These are phyloP conservation scores for Kazachstania bromeliacearum DNA, from an alignment of 805 yeast genomes.

Conservation along the genomic window DNA sequence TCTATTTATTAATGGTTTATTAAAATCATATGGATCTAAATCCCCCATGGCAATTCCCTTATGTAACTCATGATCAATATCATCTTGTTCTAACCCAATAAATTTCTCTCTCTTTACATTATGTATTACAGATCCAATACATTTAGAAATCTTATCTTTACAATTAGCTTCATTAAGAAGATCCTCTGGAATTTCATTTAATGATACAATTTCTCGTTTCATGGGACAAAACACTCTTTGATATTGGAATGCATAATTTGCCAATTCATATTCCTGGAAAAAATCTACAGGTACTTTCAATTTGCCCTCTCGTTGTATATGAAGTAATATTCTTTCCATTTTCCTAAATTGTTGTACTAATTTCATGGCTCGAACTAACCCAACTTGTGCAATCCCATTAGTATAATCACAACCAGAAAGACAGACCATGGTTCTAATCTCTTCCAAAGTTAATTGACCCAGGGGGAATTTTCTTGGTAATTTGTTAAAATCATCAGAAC, in stretches of 20 bases:
- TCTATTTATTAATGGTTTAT: constrained; percentile 28
- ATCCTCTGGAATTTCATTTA: constrained; percentile 45
- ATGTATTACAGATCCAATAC: constrained; percentile 32
- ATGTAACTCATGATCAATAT: constrained; percentile 41
- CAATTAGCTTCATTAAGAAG: constrained; percentile 11
- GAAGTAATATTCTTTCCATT: constrained; percentile 47
- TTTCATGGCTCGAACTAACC: constrained; percentile 64
- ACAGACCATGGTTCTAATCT: constrained; percentile 69
- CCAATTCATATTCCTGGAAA: constrained; percentile 49
- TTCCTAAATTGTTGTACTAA: constrained; percentile 43
- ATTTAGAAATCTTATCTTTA: constrained; percentile 11
- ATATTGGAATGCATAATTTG: constrained; percentile 69
- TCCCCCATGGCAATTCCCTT: constrained; percentile 51
- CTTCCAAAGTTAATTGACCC: constrained; percentile 41
- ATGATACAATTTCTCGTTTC: constrained; percentile 38
- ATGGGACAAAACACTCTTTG: constrained; percentile 80
- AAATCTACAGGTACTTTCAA: constrained; percentile 46
- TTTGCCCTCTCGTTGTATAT: constrained; percentile 54
- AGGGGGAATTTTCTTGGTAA: constrained; percentile 43
- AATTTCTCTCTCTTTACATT: constrained; percentile 11
- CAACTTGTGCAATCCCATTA: constrained; percentile 72
- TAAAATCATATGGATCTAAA: constrained; percentile 46
- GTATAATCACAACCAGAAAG: constrained; percentile 97
- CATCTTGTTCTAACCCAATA: constrained; percentile 23
- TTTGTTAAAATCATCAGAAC: constrained; percentile 42